Base-by-base conservation (phyloP, 225 moss, liverwort and hornwort species). In the Pseudoscleropodium purum region DNA sequence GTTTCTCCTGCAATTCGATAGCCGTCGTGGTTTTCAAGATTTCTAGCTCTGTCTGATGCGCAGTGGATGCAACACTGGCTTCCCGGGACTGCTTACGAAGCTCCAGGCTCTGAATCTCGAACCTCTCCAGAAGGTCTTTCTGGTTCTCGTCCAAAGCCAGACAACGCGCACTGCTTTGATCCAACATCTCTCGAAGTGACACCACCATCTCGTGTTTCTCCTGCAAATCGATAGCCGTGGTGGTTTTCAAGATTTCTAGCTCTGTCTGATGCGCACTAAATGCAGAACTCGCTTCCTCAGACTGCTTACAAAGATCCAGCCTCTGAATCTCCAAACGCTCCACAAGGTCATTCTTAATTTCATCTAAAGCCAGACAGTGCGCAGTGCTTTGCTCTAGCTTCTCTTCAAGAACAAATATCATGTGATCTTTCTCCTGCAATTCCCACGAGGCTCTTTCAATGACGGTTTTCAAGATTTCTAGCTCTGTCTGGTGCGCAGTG, bases 401-500 rank as follows among this genome's bases (percentile, higher is more conserved):
- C 41, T 61, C 74, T 61, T 36, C 34, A 64, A 89, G 82, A 7
- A 26, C 47, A 21, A 45, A 15, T 7, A 63, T 33, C 65, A 68
- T 21, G 5, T 37, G 10, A 6, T 68, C 37, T 60, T 89, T 94
- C 62, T 91, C 90, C 88, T 82, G 79, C 34, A 94, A 56, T 63
- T 93, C 91, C 25, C 51, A 52, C n/a, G 90, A 90, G 78, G 78
- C 81, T 63, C 92, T 92, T 86, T 90, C 91, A 33, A 90, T 89
- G 18, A 93, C 91, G 37, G 85, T 88, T 84, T 67, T 94, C 59
- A 94, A 82, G 77, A 89, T 89, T 70, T 94, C 93, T 31, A 91
- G 83, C 72, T 94, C 89, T 37, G 89, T 43, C 45, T 91, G 79
- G 20, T 90, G 93, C 29, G 85, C 85, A 72, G 78, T 31, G 37